Evolutionary conservation across 257 asterid species (phyloP).

Genomic region (Forsythia viridissima): DNA sequence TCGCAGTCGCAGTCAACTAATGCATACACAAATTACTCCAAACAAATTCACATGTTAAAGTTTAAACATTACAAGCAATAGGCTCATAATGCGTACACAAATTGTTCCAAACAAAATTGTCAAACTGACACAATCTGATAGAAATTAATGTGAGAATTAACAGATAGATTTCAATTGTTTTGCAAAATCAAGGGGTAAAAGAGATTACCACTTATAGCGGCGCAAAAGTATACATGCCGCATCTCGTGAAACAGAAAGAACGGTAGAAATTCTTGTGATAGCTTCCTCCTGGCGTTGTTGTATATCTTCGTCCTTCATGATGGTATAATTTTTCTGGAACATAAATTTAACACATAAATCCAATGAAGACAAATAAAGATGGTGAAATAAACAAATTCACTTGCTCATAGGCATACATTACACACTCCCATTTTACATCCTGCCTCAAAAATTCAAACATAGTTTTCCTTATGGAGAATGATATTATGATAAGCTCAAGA

Average conservation of each 20-base stretch:
- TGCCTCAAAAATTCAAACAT: not conserved
- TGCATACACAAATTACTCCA: not conserved
- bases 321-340: not conserved
- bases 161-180: not conserved
- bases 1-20: not conserved
- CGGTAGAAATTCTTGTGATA: constrained; percentile 14
- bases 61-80: too few relatives aligned
- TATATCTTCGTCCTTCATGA: constrained; percentile 20
- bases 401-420: not conserved
- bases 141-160: not conserved
- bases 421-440: not conserved
- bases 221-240: constrained; percentile 16
- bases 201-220: constrained; percentile 15
- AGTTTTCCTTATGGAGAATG: not conserved
- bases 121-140: not conserved
- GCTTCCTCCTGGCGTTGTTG: constrained; percentile 9
- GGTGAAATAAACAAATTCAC: not conserved
- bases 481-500: not conserved
- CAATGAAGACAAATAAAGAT: not conserved
- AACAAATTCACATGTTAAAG: not conserved
- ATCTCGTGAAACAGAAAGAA: constrained; percentile 16
- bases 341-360: not conserved
- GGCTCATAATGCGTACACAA: not conserved
- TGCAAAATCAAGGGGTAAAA: not conserved
- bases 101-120: not conserved